Evolutionary conservation across 2,329 filamentous ascomycete genomes (phyloP), one percentile per base, ranked within the genome.

Genomic region (Diaporthe helianthi): DNA sequence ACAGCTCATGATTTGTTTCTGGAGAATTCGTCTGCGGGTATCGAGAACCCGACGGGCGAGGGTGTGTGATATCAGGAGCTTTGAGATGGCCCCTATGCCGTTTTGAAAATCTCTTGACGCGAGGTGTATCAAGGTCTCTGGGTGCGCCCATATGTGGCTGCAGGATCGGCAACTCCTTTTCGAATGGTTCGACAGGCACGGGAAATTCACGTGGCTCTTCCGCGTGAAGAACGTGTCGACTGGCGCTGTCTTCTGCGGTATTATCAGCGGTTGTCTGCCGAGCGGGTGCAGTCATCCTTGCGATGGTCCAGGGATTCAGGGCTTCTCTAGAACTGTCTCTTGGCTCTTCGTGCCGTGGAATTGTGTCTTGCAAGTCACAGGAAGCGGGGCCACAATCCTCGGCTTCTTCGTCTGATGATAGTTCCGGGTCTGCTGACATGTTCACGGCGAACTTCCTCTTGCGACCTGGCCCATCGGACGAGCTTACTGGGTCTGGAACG

Each of bases 271-370:
- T 15, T 19, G 22, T 22, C 29, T 61, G 63, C 19, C 64, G 64
- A 47, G 55, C 44, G 36, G 75, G 71, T n/a, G 75, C 72, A 41
- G 73, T 78, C 74, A 80, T 75, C 70, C 79, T 82, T 33, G 81
- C 79, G 71, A 81, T 80, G 8, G 76, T 70, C 80, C 80, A 83
- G 26, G 80, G 81, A 67, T 82, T 81, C 7, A 81, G 71, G 12
- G 65, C 74, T 63, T 75, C 71, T 15, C 65, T 70, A 9, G 68
- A 67, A 31, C 52, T 22, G n/a, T 33, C 22, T 12, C 8, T 53
- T 15, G 19, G n/a, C 9, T 65, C 55, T 13, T 33, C 51, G 51
- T 24, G 31, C 17, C 36, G 54, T 6, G 6, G 8, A 24, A 31
- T 12, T 2, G 6, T 29, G 2, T 52, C 53, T 31, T 55, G 38